Conservation (phyloP, 768 basidiomycete genomes). For the Mrakia frigida region DNA sequence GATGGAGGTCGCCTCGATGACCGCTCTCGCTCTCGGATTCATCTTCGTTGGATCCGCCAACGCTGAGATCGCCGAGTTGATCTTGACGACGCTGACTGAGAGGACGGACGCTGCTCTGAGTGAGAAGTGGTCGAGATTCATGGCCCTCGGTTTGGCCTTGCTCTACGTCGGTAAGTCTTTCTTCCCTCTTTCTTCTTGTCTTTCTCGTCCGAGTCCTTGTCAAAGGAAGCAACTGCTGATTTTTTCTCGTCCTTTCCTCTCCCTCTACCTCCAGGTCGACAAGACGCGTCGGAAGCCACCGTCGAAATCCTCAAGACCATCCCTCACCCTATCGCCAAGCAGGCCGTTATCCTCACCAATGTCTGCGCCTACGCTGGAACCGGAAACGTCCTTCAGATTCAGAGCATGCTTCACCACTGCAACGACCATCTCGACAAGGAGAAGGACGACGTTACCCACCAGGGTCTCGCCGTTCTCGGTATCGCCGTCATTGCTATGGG, state of each 20-base stretch:
- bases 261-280: constrained; percentile 56
- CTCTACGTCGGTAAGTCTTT: constrained; percentile 71
- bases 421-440: constrained; percentile 74
- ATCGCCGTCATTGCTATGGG: constrained; percentile 96
- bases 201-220: background rate
- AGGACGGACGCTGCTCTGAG: constrained; percentile 54
- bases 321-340: constrained; percentile 83
- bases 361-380: constrained; percentile 92
- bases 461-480: constrained; percentile 87
- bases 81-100: constrained; percentile 81
- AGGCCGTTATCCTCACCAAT: constrained; percentile 85
- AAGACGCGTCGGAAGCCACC: constrained; percentile 89
- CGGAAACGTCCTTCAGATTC: constrained; percentile 88
- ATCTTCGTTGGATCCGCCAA: constrained; percentile 93
- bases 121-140: constrained; percentile 91
- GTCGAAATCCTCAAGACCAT: constrained; percentile 89
- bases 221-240: background rate
- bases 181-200: background rate
- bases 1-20: constrained; percentile 82
- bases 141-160: constrained; percentile 81
- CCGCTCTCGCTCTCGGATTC: constrained; percentile 85
- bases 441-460: constrained; percentile 68
- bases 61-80: constrained; percentile 81
- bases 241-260: no score
- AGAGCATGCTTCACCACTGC: constrained; percentile 85